These are phyloP conservation scores for Rubia peregrina DNA, from an alignment of 305 asterid genomes.

Conservation along the genomic window DNA sequence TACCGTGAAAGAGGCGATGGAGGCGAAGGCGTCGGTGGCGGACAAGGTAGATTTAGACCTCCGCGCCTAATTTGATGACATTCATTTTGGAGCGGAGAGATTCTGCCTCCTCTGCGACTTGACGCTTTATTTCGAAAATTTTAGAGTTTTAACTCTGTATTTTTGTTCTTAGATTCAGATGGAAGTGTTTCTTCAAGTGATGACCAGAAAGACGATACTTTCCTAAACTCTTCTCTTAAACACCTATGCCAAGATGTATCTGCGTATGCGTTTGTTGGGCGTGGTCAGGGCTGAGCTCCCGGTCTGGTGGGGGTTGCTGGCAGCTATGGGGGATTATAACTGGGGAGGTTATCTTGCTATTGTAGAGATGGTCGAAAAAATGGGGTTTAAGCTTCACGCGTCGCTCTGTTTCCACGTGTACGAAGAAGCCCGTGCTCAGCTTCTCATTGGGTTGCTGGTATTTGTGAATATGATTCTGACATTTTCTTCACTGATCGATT, in stretches of 20 bases:
- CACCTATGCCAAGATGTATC: no score
- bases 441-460: conserved; percentile 70
- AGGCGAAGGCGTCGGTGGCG: conserved; percentile 33
- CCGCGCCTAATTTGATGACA: conserved; percentile 22
- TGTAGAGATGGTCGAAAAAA: conserved; percentile 47
- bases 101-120: conserved; percentile 13
- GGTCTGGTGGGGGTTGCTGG: conserved; percentile 86
- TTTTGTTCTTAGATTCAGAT: no score
- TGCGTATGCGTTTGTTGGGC: conserved; percentile 31
- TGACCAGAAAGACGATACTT: no score
- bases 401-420: conserved; percentile 75
- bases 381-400: conserved; percentile 65
- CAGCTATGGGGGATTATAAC: conserved; percentile 53
- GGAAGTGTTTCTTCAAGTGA: no score
- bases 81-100: conserved; percentile 13
- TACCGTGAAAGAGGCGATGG: conserved; percentile 18
- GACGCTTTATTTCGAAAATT: neutral
- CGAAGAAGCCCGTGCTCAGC: conserved; percentile 30
- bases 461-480: conserved; percentile 54
- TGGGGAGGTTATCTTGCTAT: conserved; percentile 65
- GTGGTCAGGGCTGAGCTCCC: conserved; percentile 89
- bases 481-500: conserved; percentile 59
- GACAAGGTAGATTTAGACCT: neutral
- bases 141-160: no score
- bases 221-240: no score